phyloP scores from a whole-genome alignment of 352 stramenopile species.

The Plasmopara muralis region DNA sequence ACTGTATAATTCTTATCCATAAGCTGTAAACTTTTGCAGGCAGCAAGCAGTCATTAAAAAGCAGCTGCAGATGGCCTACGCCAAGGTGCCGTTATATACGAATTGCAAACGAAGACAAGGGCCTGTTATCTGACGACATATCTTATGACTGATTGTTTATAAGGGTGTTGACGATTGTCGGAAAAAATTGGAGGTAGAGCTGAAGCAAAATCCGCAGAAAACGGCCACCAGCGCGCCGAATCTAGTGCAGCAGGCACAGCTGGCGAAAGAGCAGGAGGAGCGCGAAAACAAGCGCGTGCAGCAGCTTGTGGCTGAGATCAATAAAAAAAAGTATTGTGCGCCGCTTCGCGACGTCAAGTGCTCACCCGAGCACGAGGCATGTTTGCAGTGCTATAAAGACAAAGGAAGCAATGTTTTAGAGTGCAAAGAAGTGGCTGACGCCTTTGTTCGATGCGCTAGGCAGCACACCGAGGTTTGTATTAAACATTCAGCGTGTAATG shows the following conservation, averaged over 20 bases:
- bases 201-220: conserved; percentile 30
- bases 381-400: conserved; percentile 84
- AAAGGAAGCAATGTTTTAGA: conserved; percentile 70
- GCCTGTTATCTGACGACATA: background rate
- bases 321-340: conserved; percentile 78
- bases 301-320: conserved; percentile 71
- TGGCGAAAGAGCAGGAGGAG: conserved; percentile 64
- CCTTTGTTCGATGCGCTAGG: conserved; percentile 74
- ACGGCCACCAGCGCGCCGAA: conserved; percentile 4
- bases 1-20: background rate
- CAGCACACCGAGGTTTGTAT: conserved; percentile 65
- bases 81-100: conserved; percentile 34
- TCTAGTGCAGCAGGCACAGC: conserved; percentile 45
- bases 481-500: background rate
- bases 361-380: conserved; percentile 64
- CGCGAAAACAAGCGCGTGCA: conserved; percentile 62
- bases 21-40: conserved; percentile 18
- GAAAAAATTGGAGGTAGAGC: conserved; percentile 46
- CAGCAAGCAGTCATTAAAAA: conserved; percentile 63
- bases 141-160: conserved; percentile 1
- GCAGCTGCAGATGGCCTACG: conserved; percentile 69
- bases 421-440: conserved; percentile 83
- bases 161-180: conserved; percentile 66
- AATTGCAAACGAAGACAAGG: background rate
- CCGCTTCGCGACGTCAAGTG: conserved; percentile 80